These are phyloP conservation scores for Suillus americanus DNA, from an alignment of 768 basidiomycete genomes.

Conservation along the genomic window DNA sequence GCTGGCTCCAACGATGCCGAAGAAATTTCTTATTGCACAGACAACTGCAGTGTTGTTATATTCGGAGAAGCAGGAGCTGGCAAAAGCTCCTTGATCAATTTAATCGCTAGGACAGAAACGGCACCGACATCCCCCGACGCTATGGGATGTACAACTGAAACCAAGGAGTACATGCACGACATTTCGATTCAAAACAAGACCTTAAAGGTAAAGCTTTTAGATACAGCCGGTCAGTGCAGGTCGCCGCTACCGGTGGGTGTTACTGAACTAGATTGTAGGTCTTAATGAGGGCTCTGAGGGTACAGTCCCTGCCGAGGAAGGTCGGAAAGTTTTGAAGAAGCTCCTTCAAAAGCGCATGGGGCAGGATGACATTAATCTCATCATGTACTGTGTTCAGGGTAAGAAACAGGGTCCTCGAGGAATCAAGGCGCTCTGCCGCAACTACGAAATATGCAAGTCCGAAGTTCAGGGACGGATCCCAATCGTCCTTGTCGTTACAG, in stretches of 20 bases:
- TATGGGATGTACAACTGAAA: conserved; percentile 36
- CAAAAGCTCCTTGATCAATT: conserved; percentile 46
- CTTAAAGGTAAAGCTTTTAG: conserved; percentile 26
- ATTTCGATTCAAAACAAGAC: conserved; percentile 13
- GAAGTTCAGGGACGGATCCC: conserved; percentile 18
- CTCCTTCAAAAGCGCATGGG: conserved; percentile 32
- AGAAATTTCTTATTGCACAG: background rate
- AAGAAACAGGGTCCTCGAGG: conserved; percentile 23
- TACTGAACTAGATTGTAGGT: conserved; percentile 14
- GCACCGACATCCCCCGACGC: conserved; percentile 35
- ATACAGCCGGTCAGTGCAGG: conserved; percentile 28
- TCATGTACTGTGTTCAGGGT: conserved; percentile 29
- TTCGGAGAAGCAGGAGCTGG: conserved; percentile 45
- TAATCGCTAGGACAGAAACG: conserved; percentile 28
- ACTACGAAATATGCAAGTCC: conserved; percentile 24
- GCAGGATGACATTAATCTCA: conserved; percentile 23
- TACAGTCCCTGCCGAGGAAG: conserved; percentile 25
- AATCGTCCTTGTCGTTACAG: conserved; percentile 29
- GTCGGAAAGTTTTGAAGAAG: conserved; percentile 24
- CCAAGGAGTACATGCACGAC: conserved; percentile 21
- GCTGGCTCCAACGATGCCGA: background rate
- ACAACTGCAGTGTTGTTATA: conserved; percentile 35
- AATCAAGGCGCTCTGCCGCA: conserved; percentile 28
- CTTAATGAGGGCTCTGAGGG: conserved; percentile 33
- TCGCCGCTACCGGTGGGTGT: background rate